Percentiles rank a stretch among this genome's conserved stretches.
phyloP scores from a whole-genome alignment of 306 rosid species.

The Fragaria ananassa region DNA sequence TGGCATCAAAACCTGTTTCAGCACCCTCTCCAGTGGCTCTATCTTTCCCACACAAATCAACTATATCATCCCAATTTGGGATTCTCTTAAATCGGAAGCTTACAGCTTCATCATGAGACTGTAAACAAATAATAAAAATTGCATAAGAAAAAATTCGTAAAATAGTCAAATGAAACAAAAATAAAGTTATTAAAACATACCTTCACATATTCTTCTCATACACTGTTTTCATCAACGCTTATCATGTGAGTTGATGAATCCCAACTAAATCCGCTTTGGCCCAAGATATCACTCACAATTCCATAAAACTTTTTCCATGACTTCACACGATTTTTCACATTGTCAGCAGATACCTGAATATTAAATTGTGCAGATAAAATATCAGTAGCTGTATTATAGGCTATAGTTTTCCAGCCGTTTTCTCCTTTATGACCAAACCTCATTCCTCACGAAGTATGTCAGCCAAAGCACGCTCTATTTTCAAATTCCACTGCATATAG shows the following conservation, averaged over 20 bases:
- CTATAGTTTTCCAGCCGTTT: background rate
- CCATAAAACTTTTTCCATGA: background rate
- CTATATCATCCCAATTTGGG: background rate
- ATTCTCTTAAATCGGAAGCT: background rate
- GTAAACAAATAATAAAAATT: no score
- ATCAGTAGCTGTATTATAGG: background rate
- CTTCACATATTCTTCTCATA: background rate
- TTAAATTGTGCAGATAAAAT: background rate
- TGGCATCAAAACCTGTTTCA: background rate
- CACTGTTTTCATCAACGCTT: background rate
- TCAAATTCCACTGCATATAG: background rate
- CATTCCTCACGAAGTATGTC: background rate
- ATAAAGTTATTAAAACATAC: background rate
- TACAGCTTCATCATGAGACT: background rate
- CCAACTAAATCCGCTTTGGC: background rate
- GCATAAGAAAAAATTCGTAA: no score
- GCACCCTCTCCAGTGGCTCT: background rate
- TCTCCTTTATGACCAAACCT: background rate
- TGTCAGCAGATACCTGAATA: background rate
- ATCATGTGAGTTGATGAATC: background rate
- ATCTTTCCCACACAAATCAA: background rate
- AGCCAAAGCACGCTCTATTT: background rate
- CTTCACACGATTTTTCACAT: background rate
- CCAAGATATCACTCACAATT: background rate
- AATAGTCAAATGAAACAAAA: no score